phyloP scores from a whole-genome alignment of 2,329 filamentous ascomycete species.

The Xylariaceae sp. region DNA sequence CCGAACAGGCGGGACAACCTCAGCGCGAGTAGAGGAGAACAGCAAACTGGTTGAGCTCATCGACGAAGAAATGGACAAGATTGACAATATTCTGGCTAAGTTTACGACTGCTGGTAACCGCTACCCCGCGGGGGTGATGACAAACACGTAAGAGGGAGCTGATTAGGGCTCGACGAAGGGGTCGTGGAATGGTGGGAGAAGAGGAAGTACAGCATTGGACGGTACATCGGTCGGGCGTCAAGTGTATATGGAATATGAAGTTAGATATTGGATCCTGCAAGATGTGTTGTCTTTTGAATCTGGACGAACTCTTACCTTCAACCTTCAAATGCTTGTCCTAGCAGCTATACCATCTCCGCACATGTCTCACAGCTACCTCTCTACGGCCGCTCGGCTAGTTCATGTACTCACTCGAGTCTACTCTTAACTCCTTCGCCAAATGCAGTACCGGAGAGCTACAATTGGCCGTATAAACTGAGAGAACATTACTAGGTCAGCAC shows the following conservation, averaged over 20 bases:
- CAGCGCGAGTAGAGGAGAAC: conserved; percentile 60
- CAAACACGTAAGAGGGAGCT: conserved; percentile 35
- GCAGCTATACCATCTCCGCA: too few relatives aligned
- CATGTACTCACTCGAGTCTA: too few relatives aligned
- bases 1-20: conserved; percentile 44
- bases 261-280: neutral
- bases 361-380: too few relatives aligned
- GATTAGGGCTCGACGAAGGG: too few relatives aligned
- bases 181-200: neutral
- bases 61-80: conserved; percentile 48
- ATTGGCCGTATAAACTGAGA: too few relatives aligned
- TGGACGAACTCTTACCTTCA: neutral
- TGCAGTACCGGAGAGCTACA: too few relatives aligned
- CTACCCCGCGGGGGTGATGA: conserved; percentile 40
- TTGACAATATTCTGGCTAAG: conserved; percentile 47
- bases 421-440: too few relatives aligned
- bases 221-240: neutral
- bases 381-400: too few relatives aligned
- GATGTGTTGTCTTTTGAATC: neutral
- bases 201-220: neutral
- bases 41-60: conserved; percentile 47
- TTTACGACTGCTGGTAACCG: conserved; percentile 48
- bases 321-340: too few relatives aligned
- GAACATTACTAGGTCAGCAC: too few relatives aligned
- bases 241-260: neutral